These are phyloP conservation scores for Adenanthera pavonina DNA, from an alignment of 306 rosid genomes.

Conservation along the genomic window DNA sequence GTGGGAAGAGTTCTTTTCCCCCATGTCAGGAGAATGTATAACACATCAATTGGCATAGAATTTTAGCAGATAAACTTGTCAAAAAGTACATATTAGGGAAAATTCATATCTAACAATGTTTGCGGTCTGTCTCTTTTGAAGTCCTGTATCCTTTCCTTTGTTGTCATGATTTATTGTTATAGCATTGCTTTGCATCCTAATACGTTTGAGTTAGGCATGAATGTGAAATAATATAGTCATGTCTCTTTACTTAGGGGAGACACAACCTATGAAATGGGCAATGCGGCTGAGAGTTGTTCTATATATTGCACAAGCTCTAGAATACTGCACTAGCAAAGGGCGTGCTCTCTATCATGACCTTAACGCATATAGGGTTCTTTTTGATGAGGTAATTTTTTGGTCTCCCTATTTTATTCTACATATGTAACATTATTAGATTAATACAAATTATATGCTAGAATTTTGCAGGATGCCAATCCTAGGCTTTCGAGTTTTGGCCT, in stretches of 20 bases:
- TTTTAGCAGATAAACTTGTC: neutral
- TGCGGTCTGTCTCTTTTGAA: neutral
- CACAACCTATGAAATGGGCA: slow-evolving; percentile 84
- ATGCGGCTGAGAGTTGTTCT: slow-evolving; percentile 83
- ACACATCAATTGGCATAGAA: neutral
- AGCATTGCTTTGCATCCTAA: slow-evolving; percentile 3
- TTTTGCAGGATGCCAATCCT: slow-evolving; percentile 81
- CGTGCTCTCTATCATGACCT: slow-evolving; percentile 84
- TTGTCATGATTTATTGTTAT: slow-evolving; percentile 27
- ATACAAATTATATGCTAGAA: slow-evolving; percentile 39
- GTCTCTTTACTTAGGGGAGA: slow-evolving; percentile 62
- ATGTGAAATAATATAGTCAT: slow-evolving; percentile 36
- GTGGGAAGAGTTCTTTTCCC: slow-evolving; percentile 1
- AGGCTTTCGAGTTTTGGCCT: slow-evolving; percentile 83
- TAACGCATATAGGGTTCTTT: slow-evolving; percentile 82
- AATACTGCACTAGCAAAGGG: slow-evolving; percentile 85
- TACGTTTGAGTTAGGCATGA: neutral
- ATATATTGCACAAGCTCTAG: slow-evolving; percentile 87
- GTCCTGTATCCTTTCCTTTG: neutral
- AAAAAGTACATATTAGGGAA: neutral
- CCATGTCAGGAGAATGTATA: neutral
- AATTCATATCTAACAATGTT: neutral
- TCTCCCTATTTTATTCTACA: slow-evolving; percentile 15
- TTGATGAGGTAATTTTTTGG: slow-evolving; percentile 64
- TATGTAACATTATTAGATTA: slow-evolving; percentile 7